These are phyloP conservation scores for Cubamyces sp. DNA, from an alignment of 768 basidiomycete genomes.

Conservation along the genomic window DNA sequence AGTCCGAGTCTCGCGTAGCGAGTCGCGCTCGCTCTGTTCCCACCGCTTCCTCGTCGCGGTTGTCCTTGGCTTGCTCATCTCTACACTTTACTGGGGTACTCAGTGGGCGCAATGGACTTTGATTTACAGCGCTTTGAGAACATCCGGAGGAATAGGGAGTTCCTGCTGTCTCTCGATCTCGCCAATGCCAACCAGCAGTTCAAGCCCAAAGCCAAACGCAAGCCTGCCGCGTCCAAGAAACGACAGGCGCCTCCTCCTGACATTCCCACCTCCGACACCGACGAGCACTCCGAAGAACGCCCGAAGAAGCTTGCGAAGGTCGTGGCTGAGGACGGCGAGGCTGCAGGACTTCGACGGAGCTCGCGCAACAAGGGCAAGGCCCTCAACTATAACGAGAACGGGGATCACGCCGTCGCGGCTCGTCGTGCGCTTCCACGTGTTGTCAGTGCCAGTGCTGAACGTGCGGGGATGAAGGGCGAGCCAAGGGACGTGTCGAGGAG, in stretches of 20 bases:
- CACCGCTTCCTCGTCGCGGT: neutral
- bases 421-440: slow-evolving; percentile 19
- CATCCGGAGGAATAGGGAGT: slow-evolving; percentile 46
- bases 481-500: slow-evolving; percentile 36
- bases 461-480: slow-evolving; percentile 31
- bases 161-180: slow-evolving; percentile 50
- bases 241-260: slow-evolving; percentile 28
- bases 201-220: slow-evolving; percentile 33
- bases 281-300: slow-evolving; percentile 30
- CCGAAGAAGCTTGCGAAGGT: slow-evolving; percentile 24
- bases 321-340: slow-evolving; percentile 18
- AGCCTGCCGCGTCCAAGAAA: slow-evolving; percentile 22
- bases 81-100: neutral
- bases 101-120: slow-evolving; percentile 27
- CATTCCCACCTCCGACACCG: slow-evolving; percentile 36
- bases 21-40: too few relatives aligned
- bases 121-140: slow-evolving; percentile 40
- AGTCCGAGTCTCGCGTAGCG: too few relatives aligned
- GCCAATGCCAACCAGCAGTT: slow-evolving; percentile 48
- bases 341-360: slow-evolving; percentile 60
- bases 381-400: slow-evolving; percentile 57
- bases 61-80: neutral
- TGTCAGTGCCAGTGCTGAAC: slow-evolving; percentile 23
- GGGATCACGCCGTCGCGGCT: slow-evolving; percentile 26
- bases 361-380: slow-evolving; percentile 62